Evolutionary conservation across 228 moss, liverwort and hornwort genomes (phyloP), one percentile per base, ranked within the genome.

Genomic region (Sphagnum fallax): DNA sequence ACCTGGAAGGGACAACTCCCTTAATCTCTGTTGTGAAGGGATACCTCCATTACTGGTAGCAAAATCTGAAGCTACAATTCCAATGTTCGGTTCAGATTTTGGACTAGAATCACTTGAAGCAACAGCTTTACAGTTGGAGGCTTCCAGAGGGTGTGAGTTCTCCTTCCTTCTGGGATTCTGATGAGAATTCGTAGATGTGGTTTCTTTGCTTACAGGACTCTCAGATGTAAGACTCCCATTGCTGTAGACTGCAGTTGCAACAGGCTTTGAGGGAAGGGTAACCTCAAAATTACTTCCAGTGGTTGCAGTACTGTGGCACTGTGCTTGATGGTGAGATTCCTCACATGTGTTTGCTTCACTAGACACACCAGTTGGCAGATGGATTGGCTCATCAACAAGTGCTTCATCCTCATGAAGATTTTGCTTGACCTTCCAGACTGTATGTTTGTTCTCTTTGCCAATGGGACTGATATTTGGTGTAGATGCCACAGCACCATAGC

Each of bases 381-480:
- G 61, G 52, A 72, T 77, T 53, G 53, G 47, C 18, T 75, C 75
- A 53, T 47, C 61, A 51, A 68, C 13, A 16, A 63, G 65, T 49
- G 49, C 53, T 51, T 79, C 77, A 12, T 65, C 72, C 53, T 67
- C 48, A 5, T 65, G 61, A 47, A 53, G 59, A 59, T 67, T 73
- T n/a, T 67, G 73, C 53, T 69, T 70, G 47, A 52, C 75, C 18
- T 88, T 80, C 73, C 71, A 77, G 4, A 71, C 11, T 49, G 70
- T 55, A 50, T 62, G 12, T 5, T 58, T 57, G 48, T 74, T 81
- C 67, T 83, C 76, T 63, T 81, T 82, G 50, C 74, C 72, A 74
- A 61, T 16, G 5, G 68, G 67, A 53, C 62, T n/a, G 10, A 63
- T 58, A 15, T 52, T 60, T 14, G 50, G 15, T 70, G 55, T 62